Percentiles rank a stretch among this genome's conserved stretches.
phyloP scores from a whole-genome alignment of 768 basidiomycete genomes.

The Hortiboletus flavorubellus region DNA sequence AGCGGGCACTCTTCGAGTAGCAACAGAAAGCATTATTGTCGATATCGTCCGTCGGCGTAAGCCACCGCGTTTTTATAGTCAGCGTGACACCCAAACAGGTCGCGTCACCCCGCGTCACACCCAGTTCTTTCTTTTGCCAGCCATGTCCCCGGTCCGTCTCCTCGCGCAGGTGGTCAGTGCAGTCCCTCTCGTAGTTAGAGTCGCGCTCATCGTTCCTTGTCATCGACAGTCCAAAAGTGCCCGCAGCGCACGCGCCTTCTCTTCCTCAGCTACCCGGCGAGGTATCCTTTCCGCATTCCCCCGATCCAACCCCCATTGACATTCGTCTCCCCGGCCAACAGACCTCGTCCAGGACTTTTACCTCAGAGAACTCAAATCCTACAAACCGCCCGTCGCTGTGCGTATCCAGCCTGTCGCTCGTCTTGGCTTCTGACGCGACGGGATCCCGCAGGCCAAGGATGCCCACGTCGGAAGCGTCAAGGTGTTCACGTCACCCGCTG shows the following conservation, averaged over 20 bases:
- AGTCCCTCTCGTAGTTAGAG: no score
- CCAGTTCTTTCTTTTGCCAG: slow-evolving; percentile 40
- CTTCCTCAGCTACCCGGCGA: slow-evolving; percentile 60
- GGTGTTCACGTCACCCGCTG: slow-evolving; percentile 67
- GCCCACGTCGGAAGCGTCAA: slow-evolving; percentile 89
- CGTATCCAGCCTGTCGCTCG: slow-evolving; percentile 29
- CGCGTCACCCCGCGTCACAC: slow-evolving; percentile 35
- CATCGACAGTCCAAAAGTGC: slow-evolving; percentile 38
- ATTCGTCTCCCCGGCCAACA: slow-evolving; percentile 29
- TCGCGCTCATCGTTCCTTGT: slow-evolving; percentile 9
- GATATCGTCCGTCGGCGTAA: background rate
- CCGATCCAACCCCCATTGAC: slow-evolving; percentile 17
- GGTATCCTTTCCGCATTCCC: slow-evolving; percentile 42
- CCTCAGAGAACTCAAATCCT: slow-evolving; percentile 82
- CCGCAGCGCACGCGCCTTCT: slow-evolving; percentile 55
- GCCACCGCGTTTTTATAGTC: background rate
- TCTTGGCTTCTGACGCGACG: background rate
- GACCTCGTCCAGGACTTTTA: slow-evolving; percentile 94
- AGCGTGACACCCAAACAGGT: slow-evolving; percentile 23
- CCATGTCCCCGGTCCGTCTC: slow-evolving; percentile 58
- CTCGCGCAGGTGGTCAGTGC: slow-evolving; percentile 55
- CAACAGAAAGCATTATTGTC: slow-evolving; percentile 26
- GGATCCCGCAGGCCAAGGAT: slow-evolving; percentile 66
- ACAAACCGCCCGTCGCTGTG: slow-evolving; percentile 75
- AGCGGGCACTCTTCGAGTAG: slow-evolving; percentile 40